A percentile compares a stretch with the other conserved stretches of the same genome.
Conservation (phyloP, 2,329 filamentous ascomycete genomes). For the Calonectria fujianensis region DNA sequence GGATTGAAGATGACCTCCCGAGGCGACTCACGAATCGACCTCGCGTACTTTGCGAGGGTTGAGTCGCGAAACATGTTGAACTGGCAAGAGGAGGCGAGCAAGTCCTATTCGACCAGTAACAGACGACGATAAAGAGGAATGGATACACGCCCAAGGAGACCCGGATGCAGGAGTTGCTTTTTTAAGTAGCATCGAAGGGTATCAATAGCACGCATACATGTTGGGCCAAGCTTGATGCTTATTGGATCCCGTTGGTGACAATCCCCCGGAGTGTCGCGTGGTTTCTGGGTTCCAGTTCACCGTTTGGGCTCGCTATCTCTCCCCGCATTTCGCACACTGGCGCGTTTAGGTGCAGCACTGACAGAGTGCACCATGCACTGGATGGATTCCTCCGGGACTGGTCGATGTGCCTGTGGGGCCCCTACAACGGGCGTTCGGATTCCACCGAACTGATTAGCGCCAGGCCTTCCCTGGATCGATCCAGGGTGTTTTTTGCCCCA, state of each 20-base stretch:
- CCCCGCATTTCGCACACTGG: constrained; percentile 30
- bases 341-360: constrained; percentile 17
- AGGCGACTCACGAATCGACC: constrained; percentile 40
- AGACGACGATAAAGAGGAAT: not conserved
- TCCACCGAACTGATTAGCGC: constrained; percentile 28
- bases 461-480: too few species aligned
- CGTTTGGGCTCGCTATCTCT: constrained; percentile 33
- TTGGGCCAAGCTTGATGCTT: not conserved
- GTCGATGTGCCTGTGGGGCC: constrained; percentile 20
- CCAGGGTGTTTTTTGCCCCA: not conserved
- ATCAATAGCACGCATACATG: constrained; percentile 21
- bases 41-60: constrained; percentile 40
- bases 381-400: constrained; percentile 43
- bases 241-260: constrained; percentile 9
- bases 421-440: constrained; percentile 28
- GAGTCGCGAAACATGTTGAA: constrained; percentile 35
- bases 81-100: not conserved
- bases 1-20: constrained; percentile 44
- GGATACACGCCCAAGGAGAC: not conserved
- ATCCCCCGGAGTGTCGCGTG: constrained; percentile 28
- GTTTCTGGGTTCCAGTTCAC: constrained; percentile 1
- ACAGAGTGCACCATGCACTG: not conserved
- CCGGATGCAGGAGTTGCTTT: constrained; percentile 4
- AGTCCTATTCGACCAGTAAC: not conserved
- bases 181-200: not conserved